Percentiles rank a stretch among this genome's conserved stretches.
Conservation (phyloP, 371 early-diverging fungal genomes). For the Mucor lusitanicus region DNA sequence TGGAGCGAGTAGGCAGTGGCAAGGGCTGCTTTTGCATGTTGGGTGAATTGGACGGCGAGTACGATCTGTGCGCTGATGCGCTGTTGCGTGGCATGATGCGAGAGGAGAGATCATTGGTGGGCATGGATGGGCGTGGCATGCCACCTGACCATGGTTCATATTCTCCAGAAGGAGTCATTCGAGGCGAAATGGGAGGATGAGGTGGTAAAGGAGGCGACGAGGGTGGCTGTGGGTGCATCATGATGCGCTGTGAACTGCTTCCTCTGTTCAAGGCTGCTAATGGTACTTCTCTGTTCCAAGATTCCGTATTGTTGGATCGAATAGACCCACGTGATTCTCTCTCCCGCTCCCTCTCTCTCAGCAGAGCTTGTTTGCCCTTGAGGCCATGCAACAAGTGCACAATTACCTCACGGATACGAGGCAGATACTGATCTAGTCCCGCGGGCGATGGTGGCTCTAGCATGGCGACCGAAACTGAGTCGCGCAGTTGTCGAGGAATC, state of each 20-base stretch:
- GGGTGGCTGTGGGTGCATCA: conserved; percentile 21
- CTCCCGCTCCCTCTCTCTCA: conserved; percentile 40
- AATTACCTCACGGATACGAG: conserved; percentile 65
- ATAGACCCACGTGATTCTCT: conserved; percentile 21
- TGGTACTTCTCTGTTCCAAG: conserved; percentile 46
- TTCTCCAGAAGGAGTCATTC: conserved; percentile 28
- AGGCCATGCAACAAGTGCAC: conserved; percentile 64
- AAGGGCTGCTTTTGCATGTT: neutral
- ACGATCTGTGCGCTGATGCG: conserved; percentile 6
- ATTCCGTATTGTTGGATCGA: conserved; percentile 20
- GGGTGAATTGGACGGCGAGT: conserved; percentile 23
- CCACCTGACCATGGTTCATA: conserved; percentile 44
- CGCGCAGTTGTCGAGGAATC: conserved; percentile 59
- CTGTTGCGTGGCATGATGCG: conserved; percentile 27
- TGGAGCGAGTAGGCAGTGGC: conserved; percentile 49
- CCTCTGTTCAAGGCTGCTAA: conserved; percentile 38
- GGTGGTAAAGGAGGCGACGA: conserved; percentile 17
- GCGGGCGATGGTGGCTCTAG: conserved; percentile 56
- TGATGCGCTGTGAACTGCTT: conserved; percentile 21
- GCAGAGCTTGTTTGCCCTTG: conserved; percentile 58
- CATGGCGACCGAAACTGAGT: conserved; percentile 57
- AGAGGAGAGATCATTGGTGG: conserved; percentile 34
- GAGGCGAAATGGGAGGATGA: conserved; percentile 13
- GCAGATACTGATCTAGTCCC: conserved; percentile 57
- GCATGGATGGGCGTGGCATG: conserved; percentile 46